Percentiles rank a stretch among this genome's conserved stretches.
Evolutionary conservation across 2,329 filamentous ascomycete genomes (phyloP).

Genomic region (Corynespora cassiicola): DNA sequence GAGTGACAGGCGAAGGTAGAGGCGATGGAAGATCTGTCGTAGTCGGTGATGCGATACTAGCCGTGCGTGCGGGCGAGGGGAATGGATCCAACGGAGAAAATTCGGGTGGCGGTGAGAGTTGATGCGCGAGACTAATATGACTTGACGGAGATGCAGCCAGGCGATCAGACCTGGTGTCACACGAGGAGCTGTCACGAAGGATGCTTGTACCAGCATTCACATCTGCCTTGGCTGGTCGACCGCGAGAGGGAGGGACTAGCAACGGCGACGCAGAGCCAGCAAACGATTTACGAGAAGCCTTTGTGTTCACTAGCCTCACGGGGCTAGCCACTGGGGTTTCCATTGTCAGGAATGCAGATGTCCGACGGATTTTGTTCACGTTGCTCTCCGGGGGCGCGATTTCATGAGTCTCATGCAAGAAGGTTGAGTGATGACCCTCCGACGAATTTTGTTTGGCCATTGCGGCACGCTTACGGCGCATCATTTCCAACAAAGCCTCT

Average conservation of each 20-base stretch:
- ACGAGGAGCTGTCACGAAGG: conserved; percentile 37
- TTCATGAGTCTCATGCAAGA: conserved; percentile 42
- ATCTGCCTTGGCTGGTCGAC: conserved; percentile 28
- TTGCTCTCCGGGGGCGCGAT: conserved; percentile 17
- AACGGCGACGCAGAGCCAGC: conserved; percentile 27
- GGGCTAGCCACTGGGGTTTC: conserved; percentile 31
- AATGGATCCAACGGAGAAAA: conserved; percentile 41
- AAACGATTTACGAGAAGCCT: conserved; percentile 20
- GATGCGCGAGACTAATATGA: conserved; percentile 22
- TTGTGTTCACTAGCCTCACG: conserved; percentile 23
- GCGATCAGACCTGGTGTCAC: conserved; percentile 27
- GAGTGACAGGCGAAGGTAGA: conserved; percentile 45
- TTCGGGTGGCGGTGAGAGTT: conserved; percentile 29
- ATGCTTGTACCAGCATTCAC: conserved; percentile 20
- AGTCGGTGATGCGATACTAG: conserved; percentile 35
- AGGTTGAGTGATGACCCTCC: conserved; percentile 43
- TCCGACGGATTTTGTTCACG: conserved; percentile 18
- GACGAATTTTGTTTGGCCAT: conserved; percentile 51
- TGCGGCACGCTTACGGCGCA: conserved; percentile 56
- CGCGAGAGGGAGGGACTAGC: conserved; percentile 25
- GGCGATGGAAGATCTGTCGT: conserved; percentile 38
- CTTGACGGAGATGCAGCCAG: conserved; percentile 17
- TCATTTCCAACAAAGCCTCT: conserved; percentile 56
- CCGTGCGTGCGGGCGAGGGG: conserved; percentile 29
- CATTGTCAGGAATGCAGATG: conserved; percentile 31